A percentile compares a stretch with the other conserved stretches of the same genome.
Evolutionary conservation across 495 filamentous ascomycete genomes (phyloP).

Genomic region (Daldinia childiae): DNA sequence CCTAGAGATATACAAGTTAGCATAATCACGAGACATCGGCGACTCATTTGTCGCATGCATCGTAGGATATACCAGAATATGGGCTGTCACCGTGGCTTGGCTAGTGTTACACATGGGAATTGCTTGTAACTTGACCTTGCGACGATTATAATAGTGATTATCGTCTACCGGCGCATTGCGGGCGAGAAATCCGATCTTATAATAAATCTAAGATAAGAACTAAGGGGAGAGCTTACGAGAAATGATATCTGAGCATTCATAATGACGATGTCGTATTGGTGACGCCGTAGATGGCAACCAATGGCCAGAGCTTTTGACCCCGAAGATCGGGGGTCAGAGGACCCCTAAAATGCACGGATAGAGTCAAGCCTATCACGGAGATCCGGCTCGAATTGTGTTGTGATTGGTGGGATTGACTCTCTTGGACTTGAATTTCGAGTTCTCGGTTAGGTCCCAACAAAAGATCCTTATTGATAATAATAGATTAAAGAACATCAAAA

Average conservation of each 20-base stretch:
- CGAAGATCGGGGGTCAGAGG: conserved; percentile 40
- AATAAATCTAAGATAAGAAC: conserved; percentile 20
- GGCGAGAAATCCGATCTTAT: conserved; percentile 10
- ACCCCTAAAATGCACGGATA: conserved; percentile 43
- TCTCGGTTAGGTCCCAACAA: conserved; percentile 21
- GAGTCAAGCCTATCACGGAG: conserved; percentile 38
- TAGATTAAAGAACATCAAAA: conserved; percentile 14
- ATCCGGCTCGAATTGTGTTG: conserved; percentile 36
- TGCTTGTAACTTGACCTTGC: conserved; percentile 14
- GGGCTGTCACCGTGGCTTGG: conserved; percentile 30
- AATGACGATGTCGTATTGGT: conserved; percentile 43
- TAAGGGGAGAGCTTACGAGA: conserved; percentile 54
- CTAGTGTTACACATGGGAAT: conserved; percentile 34
- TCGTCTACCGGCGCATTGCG: conserved; percentile 13
- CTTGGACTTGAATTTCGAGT: conserved; percentile 16
- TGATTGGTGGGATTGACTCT: conserved; percentile 41
- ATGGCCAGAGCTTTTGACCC: conserved; percentile 38
- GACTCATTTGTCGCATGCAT: conserved; percentile 29
- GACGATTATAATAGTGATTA: conserved; percentile 19
- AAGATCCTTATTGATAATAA: conserved; percentile 17
- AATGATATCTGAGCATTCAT: conserved; percentile 68
- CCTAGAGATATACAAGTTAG: conserved; percentile 62
- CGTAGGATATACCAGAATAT: conserved; percentile 34
- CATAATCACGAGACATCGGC: conserved; percentile 18
- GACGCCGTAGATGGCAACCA: conserved; percentile 29